Base-by-base conservation (phyloP, 2,329 filamentous ascomycete genomes). In the Juglanconis sp. region DNA sequence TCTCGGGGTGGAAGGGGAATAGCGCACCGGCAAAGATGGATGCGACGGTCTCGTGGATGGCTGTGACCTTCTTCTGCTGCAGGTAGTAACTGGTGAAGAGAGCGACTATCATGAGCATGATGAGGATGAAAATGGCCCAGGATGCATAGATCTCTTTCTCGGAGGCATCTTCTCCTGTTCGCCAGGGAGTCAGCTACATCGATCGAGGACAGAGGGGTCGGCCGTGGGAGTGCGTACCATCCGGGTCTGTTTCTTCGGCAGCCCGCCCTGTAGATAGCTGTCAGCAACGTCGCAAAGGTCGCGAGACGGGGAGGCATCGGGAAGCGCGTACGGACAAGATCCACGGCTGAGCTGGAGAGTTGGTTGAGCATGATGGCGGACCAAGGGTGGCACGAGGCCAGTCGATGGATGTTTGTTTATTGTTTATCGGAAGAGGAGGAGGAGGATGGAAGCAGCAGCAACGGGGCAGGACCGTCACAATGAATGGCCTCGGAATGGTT, bases 1-100 rank as follows among this genome's bases (percentile, higher is more conserved):
- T 47, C 42, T 24, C 24, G 24, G 24, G 24, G 24, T 24, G 24
- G 42, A 58, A 44, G 40, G 48, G 60, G 36, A 60, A 64, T 66
- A 46, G 61, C 74, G 56, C 76, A 93, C 92, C 92, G 60, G 92
- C 93, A 79, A 99, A 98, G 73, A 99, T 99, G 63, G 94, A 98
- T 64, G 99, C 87, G 68, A 98, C 95, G 1, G 95, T 99, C 79
- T 99, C 95, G 75, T 99, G 95, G 57, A 99, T 89, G 34, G 95
- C 95, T 70, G 97, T 95, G 59, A 99, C 93, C 78, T 96, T 97
- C 77, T 91, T 93, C 78, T 95, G 91, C 76, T 98, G 94, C 63
- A 99, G 84, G 67, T 96, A 89, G 78, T 99, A 99, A 81, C 93
- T 97, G 49, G 92, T 96, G 75, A 98, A 96, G 69, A 99, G 91